These are phyloP conservation scores for Arthrobotrys pseudoclavata DNA, from an alignment of 2,329 filamentous ascomycete species.

Conservation along the genomic window DNA sequence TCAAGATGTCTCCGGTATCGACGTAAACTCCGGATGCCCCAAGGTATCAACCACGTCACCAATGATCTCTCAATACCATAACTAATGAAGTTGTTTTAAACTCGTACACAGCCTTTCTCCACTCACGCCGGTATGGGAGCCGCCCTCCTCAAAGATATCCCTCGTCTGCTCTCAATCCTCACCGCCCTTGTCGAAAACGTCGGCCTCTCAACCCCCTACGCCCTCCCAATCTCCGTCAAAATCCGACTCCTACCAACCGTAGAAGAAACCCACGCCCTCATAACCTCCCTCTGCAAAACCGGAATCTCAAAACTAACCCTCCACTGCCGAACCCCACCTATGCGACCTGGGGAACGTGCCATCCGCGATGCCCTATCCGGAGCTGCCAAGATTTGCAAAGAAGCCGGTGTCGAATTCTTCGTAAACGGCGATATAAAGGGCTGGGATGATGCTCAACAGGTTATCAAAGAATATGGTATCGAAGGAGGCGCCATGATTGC, in stretches of 20 bases:
- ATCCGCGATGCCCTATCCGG: slow-evolving; percentile 88
- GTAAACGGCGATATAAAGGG: slow-evolving; percentile 94
- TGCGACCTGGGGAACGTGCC: slow-evolving; percentile 89
- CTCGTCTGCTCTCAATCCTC: slow-evolving; percentile 85
- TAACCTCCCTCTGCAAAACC: slow-evolving; percentile 82
- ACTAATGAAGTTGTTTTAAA: neutral
- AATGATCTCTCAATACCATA: neutral
- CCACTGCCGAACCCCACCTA: slow-evolving; percentile 95
- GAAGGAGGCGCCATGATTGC: slow-evolving; percentile 95
- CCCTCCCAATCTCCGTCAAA: slow-evolving; percentile 83
- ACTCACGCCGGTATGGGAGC: slow-evolving; percentile 96
- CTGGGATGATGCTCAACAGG: slow-evolving; percentile 77
- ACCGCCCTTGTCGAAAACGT: slow-evolving; percentile 86
- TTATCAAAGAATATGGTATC: slow-evolving; percentile 84
- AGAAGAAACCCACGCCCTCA: slow-evolving; percentile 81
- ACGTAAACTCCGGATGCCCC: slow-evolving; percentile 97
- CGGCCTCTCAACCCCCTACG: slow-evolving; percentile 68
- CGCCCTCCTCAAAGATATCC: slow-evolving; percentile 85
- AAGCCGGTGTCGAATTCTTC: slow-evolving; percentile 88
- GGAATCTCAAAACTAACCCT: slow-evolving; percentile 93
- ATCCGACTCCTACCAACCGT: slow-evolving; percentile 87
- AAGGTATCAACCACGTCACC: slow-evolving; percentile 69
- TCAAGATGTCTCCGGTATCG: slow-evolving; percentile 89
- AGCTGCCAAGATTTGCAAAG: slow-evolving; percentile 83
- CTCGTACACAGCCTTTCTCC: slow-evolving; percentile 76